Percentiles rank a stretch among this genome's conserved stretches.
Evolutionary conservation across 2,329 filamentous ascomycete species (phyloP).

Genomic region (Colletotrichum sublineola): DNA sequence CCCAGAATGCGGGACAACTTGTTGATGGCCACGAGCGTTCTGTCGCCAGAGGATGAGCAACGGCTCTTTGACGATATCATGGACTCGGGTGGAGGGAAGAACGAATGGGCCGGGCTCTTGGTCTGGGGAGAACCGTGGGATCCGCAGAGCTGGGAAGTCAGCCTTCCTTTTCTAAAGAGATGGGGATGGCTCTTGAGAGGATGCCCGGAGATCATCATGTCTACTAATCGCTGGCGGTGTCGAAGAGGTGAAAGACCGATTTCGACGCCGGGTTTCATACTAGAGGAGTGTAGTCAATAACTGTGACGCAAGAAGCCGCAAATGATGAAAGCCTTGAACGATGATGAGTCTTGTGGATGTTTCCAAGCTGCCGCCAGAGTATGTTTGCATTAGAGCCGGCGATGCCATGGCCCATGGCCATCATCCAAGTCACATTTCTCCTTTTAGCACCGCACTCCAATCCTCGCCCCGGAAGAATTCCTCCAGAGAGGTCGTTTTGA

Average conservation of each 20-base stretch:
- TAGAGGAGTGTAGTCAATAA: not conserved
- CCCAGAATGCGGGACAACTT: slow-evolving; percentile 48
- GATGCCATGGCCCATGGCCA: too few relatives aligned
- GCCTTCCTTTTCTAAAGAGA: slow-evolving; percentile 56
- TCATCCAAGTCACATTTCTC: not conserved
- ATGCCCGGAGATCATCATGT: slow-evolving; percentile 52
- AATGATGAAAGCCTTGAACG: too few relatives aligned
- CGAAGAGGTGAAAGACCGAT: slow-evolving; percentile 15
- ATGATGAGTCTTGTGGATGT: too few relatives aligned
- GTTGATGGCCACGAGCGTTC: slow-evolving; percentile 15
- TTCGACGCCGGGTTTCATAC: not conserved
- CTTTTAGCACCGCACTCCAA: slow-evolving; percentile 31
- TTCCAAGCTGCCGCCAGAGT: not conserved
- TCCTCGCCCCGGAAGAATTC: slow-evolving; percentile 40
- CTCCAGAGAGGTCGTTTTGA: slow-evolving; percentile 36
- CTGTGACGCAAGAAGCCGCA: too few relatives aligned
- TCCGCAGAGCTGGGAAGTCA: slow-evolving; percentile 61
- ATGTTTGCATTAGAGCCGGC: too few relatives aligned
- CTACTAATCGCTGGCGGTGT: slow-evolving; percentile 53
- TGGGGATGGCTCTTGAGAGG: slow-evolving; percentile 57
- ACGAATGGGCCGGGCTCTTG: slow-evolving; percentile 23
- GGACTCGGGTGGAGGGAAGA: not conserved
- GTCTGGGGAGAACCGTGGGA: slow-evolving; percentile 62
- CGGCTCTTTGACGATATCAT: slow-evolving; percentile 19
- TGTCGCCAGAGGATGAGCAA: slow-evolving; percentile 15